Evolutionary conservation across 1,284 basidiomycete genomes (phyloP), one percentile per base, ranked within the genome.

Genomic region (Pterula multifida): DNA sequence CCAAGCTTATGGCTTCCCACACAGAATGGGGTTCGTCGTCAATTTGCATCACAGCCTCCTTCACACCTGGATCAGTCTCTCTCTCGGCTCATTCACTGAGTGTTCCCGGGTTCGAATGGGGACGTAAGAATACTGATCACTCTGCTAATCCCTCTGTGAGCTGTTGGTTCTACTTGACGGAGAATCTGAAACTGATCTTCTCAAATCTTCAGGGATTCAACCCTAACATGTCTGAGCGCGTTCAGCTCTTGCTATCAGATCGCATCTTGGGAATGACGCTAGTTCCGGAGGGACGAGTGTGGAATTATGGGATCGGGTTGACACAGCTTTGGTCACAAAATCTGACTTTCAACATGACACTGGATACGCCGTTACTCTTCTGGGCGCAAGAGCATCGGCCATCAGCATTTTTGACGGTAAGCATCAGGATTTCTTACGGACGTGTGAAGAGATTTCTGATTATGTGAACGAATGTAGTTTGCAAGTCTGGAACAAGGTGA

Each of bases 31-130:
- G 90, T 55, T 93, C 94, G 4, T 88, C 87, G 47, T 90, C 90
- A 3, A 93, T 98, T 59, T 96, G 94, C 64, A 71, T 99, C 58
- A 90, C 93, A 0, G 85, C 87, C 36, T 92, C 96, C 24, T 99
- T 98, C 71, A 98, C 96, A 1, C 96, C 96, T 2, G 96, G 96
- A 54, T 97, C 93, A 1, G 90, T 98, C 32, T 96, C 92, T 24
- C 71, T 99, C 36, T 93, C 93, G 39, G 88, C 95, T 0, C 93
- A 98, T 69, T 88, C 82, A 35, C 69, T 98, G 49, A 86, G 85
- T 6, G 84, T 94, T 2, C 76, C 85, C 49, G 96, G 96, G 15
- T 98, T 98, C 65, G 96, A 99, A 64, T 98, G 95, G 95, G 95
- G 95, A 42, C 75, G 96, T 56, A 98, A 98, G 72, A 93, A 93